Base-by-base conservation (phyloP, 192 early-diverging fungal genomes). In the Lunasporangiospora selenospora region DNA sequence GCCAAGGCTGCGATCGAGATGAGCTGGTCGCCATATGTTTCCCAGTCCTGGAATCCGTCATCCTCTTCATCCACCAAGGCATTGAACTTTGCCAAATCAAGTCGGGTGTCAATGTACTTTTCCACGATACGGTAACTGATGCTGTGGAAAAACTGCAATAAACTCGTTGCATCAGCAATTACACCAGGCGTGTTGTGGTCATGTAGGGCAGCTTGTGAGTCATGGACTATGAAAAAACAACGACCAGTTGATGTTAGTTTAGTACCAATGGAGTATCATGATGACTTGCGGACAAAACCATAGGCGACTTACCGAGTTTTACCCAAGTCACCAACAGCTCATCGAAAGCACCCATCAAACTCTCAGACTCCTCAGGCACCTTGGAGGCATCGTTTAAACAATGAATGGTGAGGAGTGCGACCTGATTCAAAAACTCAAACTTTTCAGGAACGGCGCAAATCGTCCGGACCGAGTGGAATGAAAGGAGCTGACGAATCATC, bases 1-100 rank as follows among this genome's bases (percentile, higher is more conserved):
- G 80, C 90, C 16, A 93, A 45, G 2, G 77, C 80, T 12, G 82
- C 83, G 46, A 91, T 86, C 27, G 84, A 66, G 4, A 86, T 71
- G 27, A 93, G 71, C 61, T 92, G 92, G 63, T 93, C 92, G 9
- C 73, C 85, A 65, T 89, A 92, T 13, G 85, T 63, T 31, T 90
- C 89, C 80, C 84, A 84, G 54, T 89, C 87, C 46, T 85, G 87
- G 44, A 85, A 78, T 8, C 78, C 78, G 40, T 82, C 81, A n/a
- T 77, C 79, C 27, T 84, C 85, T 5, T 87, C 87, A 5, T 83
- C 81, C 8, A 75, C 77, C 47, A 65, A 19, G 15, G 76, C 59
- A 10, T 66, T 62, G 26, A 70, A 54, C 39, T 84, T 80, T 0
- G 88, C 86, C 16, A 86, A 70, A 37, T 85, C 78, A 30, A 92